Evolutionary conservation across 2,329 filamentous ascomycete genomes (phyloP).

Genomic region (Diaporthe vaccinii): DNA sequence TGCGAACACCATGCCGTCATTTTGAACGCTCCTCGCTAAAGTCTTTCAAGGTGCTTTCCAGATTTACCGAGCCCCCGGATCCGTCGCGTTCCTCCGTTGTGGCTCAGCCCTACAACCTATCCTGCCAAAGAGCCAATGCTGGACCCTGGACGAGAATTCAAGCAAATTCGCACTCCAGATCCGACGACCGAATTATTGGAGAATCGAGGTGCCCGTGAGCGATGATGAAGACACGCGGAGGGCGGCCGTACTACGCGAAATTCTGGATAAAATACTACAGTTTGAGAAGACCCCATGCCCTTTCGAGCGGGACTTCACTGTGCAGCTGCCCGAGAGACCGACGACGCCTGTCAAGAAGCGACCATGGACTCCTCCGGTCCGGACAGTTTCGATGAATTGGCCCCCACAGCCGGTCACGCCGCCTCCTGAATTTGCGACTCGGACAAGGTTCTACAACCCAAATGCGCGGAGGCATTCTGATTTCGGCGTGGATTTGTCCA

Average conservation of each 20-base stretch:
- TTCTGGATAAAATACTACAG: slow-evolving; percentile 79
- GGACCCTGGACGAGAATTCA: slow-evolving; percentile 88
- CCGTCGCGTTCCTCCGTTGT: slow-evolving; percentile 89
- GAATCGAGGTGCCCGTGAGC: slow-evolving; percentile 84
- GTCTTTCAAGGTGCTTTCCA: slow-evolving; percentile 65
- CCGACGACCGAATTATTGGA: slow-evolving; percentile 86
- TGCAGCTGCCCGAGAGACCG: slow-evolving; percentile 78
- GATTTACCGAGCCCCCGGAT: slow-evolving; percentile 88
- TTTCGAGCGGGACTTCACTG: slow-evolving; percentile 82
- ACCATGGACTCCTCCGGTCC: slow-evolving; percentile 73
- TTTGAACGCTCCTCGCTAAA: not conserved
- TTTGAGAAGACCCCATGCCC: slow-evolving; percentile 93
- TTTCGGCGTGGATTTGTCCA: slow-evolving; percentile 34
- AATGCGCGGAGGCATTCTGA: slow-evolving; percentile 38
- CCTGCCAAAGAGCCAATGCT: slow-evolving; percentile 90
- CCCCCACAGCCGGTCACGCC: slow-evolving; percentile 47
- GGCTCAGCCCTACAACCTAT: slow-evolving; percentile 88
- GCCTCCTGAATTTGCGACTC: slow-evolving; percentile 39
- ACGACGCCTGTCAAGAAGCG: slow-evolving; percentile 75
- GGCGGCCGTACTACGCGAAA: slow-evolving; percentile 76
- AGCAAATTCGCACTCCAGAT: slow-evolving; percentile 90
- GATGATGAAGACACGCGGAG: slow-evolving; percentile 73
- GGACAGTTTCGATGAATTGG: slow-evolving; percentile 46
- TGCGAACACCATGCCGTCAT: not conserved
- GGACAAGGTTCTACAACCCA: slow-evolving; percentile 40